Evolutionary conservation across 2,329 filamentous ascomycete genomes (phyloP).

Genomic region (Colletotrichum echinochloae): DNA sequence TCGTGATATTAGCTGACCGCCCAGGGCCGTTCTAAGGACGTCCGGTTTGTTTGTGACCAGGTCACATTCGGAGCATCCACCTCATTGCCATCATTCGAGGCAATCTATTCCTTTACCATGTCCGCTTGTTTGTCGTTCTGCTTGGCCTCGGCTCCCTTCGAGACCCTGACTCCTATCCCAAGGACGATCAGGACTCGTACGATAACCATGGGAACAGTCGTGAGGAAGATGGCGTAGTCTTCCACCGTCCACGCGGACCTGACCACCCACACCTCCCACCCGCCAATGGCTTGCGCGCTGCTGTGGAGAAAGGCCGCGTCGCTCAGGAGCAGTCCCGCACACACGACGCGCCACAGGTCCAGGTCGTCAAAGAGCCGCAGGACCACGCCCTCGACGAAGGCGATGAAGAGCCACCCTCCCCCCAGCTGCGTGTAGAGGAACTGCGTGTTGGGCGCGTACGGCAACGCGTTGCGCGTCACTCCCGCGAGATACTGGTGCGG

Average conservation of each 20-base stretch:
- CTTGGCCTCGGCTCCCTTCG: slow-evolving; percentile 6
- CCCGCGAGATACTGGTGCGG: slow-evolving; percentile 47
- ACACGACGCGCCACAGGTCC: slow-evolving; percentile 51
- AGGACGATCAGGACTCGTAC: slow-evolving; percentile 48
- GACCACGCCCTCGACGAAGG: slow-evolving; percentile 53
- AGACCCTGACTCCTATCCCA: slow-evolving; percentile 44
- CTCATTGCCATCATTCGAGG: neutral
- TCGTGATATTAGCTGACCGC: too few species aligned
- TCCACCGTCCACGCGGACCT: slow-evolving; percentile 47
- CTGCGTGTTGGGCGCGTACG: slow-evolving; percentile 42
- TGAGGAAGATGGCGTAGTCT: slow-evolving; percentile 46
- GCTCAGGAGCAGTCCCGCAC: slow-evolving; percentile 52
- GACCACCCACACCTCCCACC: slow-evolving; percentile 46
- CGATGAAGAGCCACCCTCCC: slow-evolving; percentile 51
- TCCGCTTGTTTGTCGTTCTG: neutral
- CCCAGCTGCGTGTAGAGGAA: slow-evolving; percentile 50
- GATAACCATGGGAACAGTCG: slow-evolving; percentile 46
- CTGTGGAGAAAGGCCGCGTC: slow-evolving; percentile 48
- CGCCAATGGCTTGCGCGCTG: slow-evolving; percentile 50
- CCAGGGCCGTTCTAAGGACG: too few species aligned
- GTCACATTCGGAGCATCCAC: neutral
- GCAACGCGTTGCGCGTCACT: slow-evolving; percentile 46
- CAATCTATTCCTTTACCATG: neutral
- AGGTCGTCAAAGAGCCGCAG: slow-evolving; percentile 50
- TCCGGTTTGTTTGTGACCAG: neutral